Evolutionary conservation across 257 asterid species (phyloP).

Genomic region (Capsicum pubescens): DNA sequence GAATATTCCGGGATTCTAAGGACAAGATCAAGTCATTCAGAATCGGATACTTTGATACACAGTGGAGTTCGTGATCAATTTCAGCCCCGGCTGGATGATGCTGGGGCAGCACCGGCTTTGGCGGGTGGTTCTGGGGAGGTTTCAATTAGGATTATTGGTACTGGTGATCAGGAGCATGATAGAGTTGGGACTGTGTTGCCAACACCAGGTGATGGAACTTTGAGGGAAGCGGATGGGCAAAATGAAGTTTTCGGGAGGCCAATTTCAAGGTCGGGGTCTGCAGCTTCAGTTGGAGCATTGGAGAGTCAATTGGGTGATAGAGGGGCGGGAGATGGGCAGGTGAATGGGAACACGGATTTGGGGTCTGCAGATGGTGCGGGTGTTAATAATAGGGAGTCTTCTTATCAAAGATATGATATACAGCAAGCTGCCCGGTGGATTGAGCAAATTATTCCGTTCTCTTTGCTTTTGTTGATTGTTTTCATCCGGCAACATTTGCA

Average conservation of each 20-base stretch:
- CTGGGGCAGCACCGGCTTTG: constrained; percentile 42
- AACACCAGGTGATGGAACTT: constrained; percentile 41
- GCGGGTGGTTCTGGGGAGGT: constrained; percentile 62
- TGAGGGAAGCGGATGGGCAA: constrained; percentile 42
- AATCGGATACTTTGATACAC: constrained; percentile 46
- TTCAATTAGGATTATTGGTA: constrained; percentile 73
- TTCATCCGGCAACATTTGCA: constrained; percentile 86
- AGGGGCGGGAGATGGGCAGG: constrained; percentile 52
- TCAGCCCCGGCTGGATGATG: constrained; percentile 41
- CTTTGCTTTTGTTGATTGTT: constrained; percentile 80
- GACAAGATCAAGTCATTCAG: constrained; percentile 51
- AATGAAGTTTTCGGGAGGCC: constrained; percentile 48
- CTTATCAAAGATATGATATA: constrained; percentile 89
- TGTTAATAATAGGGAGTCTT: constrained; percentile 64
- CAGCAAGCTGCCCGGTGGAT: constrained; percentile 93
- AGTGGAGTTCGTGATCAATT: constrained; percentile 46
- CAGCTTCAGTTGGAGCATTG: constrained; percentile 55
- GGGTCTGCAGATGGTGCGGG: constrained; percentile 59
- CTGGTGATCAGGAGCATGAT: constrained; percentile 57
- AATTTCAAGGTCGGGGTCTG: constrained; percentile 58
- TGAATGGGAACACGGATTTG: constrained; percentile 41
- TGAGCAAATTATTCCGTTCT: constrained; percentile 81
- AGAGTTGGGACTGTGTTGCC: constrained; percentile 44
- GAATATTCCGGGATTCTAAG: constrained; percentile 71
- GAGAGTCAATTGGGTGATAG: constrained; percentile 59